Conservation (phyloP, 2,329 filamentous ascomycete genomes). For the Cladosporium oxysporum region DNA sequence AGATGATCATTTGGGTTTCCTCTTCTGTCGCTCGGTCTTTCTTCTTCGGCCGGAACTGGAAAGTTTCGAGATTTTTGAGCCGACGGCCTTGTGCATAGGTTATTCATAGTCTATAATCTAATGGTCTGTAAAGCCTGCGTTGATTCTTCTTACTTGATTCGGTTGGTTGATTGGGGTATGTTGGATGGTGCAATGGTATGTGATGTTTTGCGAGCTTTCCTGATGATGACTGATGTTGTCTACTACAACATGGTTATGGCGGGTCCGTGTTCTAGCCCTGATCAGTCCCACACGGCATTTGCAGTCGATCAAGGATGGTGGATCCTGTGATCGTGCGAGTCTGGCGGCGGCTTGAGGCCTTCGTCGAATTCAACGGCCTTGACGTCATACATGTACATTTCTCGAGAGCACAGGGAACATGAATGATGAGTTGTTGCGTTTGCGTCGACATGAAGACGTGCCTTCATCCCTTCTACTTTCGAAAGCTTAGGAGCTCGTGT, state of each 20-base stretch:
- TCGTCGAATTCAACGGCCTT: slow-evolving; percentile 1
- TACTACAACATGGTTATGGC: neutral
- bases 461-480: neutral
- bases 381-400: neutral
- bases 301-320: neutral
- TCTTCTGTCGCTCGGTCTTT: neutral
- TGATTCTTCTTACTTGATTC: too few species aligned
- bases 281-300: neutral
- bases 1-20: neutral
- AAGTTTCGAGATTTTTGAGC: neutral
- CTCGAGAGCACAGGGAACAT: too few species aligned
- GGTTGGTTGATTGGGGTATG: neutral
- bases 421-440: neutral
- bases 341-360: too few species aligned
- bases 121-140: neutral
- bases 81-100: neutral
- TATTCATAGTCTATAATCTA: slow-evolving; percentile 7
- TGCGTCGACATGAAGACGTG: neutral
- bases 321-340: neutral
- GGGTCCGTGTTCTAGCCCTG: neutral
- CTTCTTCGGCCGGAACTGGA: neutral
- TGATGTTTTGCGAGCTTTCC: neutral
- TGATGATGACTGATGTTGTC: neutral
- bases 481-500: neutral
- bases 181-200: too few species aligned